These are phyloP conservation scores for Termitomyces sp. DNA, from an alignment of 768 basidiomycete genomes.

Conservation along the genomic window DNA sequence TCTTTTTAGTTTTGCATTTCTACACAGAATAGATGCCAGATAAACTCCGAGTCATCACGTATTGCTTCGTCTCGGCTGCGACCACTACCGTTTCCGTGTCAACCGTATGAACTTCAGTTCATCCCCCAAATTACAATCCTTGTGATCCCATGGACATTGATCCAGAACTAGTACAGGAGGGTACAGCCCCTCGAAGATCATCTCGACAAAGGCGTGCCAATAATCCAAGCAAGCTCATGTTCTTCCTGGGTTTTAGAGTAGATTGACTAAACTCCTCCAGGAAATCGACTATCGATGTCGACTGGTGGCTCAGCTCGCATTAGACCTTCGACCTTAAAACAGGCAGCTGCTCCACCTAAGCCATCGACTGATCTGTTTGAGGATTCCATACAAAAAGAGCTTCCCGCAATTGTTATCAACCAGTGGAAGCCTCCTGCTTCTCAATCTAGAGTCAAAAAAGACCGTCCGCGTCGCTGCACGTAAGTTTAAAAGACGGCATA, in stretches of 20 bases:
- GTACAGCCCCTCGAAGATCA: background rate
- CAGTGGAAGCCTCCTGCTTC: constrained; percentile 1
- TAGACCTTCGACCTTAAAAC: background rate
- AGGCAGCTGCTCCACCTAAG: background rate
- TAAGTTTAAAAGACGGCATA: constrained; percentile 3
- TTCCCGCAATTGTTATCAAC: background rate
- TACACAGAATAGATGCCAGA: background rate
- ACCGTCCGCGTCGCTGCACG: background rate
- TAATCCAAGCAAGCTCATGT: background rate
- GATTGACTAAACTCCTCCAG: background rate
- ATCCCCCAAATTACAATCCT: background rate
- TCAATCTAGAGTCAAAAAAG: background rate
- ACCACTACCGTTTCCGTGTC: background rate
- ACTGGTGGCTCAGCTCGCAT: background rate
- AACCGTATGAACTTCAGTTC: background rate
- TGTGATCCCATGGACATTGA: background rate
- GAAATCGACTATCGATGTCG: background rate
- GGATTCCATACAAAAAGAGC: background rate
- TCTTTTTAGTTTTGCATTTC: background rate
- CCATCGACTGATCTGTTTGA: background rate
- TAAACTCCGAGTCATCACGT: background rate
- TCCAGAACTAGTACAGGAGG: background rate
- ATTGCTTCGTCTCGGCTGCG: background rate
- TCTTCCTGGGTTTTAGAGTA: too few species aligned
- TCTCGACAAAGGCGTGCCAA: background rate